phyloP scores from a whole-genome alignment of 2,329 filamentous ascomycete genomes.

The Didymella arachidicola region DNA sequence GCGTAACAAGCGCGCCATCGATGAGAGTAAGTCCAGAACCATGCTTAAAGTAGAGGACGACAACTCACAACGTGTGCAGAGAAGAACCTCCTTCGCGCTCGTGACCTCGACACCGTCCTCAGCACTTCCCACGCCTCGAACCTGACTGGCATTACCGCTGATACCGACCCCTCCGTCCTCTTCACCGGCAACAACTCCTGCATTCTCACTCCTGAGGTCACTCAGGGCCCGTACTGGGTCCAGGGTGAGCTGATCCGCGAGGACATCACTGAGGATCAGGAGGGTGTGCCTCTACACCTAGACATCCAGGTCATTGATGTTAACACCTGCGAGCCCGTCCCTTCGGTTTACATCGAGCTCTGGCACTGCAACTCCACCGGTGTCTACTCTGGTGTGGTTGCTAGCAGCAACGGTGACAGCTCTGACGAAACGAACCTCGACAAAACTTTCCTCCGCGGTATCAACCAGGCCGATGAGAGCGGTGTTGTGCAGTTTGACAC shows the following conservation, averaged over 20 bases:
- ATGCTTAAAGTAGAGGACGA: not conserved
- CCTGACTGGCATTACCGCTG: slow-evolving; percentile 38
- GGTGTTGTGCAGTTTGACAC: slow-evolving; percentile 61
- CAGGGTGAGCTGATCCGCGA: slow-evolving; percentile 60
- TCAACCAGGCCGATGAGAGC: slow-evolving; percentile 56
- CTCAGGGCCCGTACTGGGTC: slow-evolving; percentile 53
- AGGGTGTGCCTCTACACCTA: slow-evolving; percentile 59
- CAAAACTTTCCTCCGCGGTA: slow-evolving; percentile 57
- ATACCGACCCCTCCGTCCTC: slow-evolving; percentile 38
- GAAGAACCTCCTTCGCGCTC: slow-evolving; percentile 39
- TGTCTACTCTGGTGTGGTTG: slow-evolving; percentile 48
- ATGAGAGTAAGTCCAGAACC: slow-evolving; percentile 21
- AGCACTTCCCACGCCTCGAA: slow-evolving; percentile 43
- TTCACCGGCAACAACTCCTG: slow-evolving; percentile 47
- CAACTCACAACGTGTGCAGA: slow-evolving; percentile 26
- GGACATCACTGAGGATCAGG: slow-evolving; percentile 58
- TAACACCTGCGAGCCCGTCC: slow-evolving; percentile 61
- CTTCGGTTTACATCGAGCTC: slow-evolving; percentile 60
- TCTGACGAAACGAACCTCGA: slow-evolving; percentile 45
- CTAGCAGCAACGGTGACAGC: slow-evolving; percentile 54
- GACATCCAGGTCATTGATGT: slow-evolving; percentile 65
- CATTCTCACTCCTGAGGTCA: slow-evolving; percentile 46
- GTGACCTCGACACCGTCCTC: slow-evolving; percentile 39
- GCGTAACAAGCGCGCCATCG: slow-evolving; percentile 50
- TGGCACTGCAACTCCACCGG: slow-evolving; percentile 58